phyloP scores from a whole-genome alignment of 2,329 filamentous ascomycete genomes.

The Aspergillus amoenus region DNA sequence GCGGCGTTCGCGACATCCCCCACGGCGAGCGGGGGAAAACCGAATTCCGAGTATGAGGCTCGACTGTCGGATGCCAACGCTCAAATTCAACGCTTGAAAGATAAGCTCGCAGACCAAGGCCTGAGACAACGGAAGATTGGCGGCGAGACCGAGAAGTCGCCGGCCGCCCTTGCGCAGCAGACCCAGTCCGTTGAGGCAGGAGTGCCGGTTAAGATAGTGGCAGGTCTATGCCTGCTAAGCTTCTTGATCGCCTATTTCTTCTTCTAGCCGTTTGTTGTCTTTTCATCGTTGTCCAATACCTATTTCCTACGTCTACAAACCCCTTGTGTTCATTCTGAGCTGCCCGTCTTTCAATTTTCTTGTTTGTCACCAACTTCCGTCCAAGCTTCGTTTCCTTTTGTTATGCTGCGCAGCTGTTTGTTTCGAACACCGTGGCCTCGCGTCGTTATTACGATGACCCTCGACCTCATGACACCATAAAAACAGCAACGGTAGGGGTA shows the following conservation, averaged over 20 bases:
- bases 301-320: constrained; percentile 22
- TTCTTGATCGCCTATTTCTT: constrained; percentile 96
- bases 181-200: constrained; percentile 62
- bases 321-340: constrained; percentile 27
- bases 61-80: constrained; percentile 75
- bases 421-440: constrained; percentile 2
- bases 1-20: constrained; percentile 47
- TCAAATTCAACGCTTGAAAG: constrained; percentile 66
- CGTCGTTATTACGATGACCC: constrained; percentile 13
- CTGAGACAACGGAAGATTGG: constrained; percentile 76
- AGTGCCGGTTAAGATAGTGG: constrained; percentile 82
- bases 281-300: constrained; percentile 24
- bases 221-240: constrained; percentile 79
- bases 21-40: constrained; percentile 50
- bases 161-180: constrained; percentile 51
- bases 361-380: constrained; percentile 24
- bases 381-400: constrained; percentile 6
- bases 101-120: constrained; percentile 65
- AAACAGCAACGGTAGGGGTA: constrained; percentile 17
- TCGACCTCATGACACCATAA: constrained; percentile 19
- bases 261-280: constrained; percentile 63
- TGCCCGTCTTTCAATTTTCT: constrained; percentile 22
- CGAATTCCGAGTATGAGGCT: constrained; percentile 64
- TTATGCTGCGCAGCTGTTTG: constrained; percentile 8
- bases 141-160: constrained; percentile 52